phyloP scores from a whole-genome alignment of 257 asterid species.

The Eustoma russellianum region DNA sequence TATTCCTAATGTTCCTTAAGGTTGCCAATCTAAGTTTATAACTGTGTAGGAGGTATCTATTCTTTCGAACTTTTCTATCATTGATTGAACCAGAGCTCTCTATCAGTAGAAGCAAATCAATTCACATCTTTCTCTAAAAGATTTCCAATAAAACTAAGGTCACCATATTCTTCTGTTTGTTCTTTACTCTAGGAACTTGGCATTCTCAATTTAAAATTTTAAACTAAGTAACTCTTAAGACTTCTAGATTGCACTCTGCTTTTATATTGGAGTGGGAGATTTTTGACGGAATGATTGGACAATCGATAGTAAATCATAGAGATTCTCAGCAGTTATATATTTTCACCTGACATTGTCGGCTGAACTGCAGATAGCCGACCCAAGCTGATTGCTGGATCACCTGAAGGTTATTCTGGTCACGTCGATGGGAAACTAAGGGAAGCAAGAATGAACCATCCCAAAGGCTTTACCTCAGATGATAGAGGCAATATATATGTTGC shows the following conservation, averaged over 20 bases:
- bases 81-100: no score
- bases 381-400: constrained; percentile 77
- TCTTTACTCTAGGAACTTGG: no score
- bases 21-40: no score
- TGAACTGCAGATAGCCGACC: constrained; percentile 76
- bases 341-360: constrained; percentile 3
- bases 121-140: not conserved
- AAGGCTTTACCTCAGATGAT: constrained; percentile 75
- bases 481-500: constrained; percentile 81
- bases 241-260: not conserved
- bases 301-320: no score
- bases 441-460: constrained; percentile 86
- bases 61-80: no score
- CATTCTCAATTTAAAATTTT: no score
- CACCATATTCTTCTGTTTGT: not conserved
- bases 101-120: no score
- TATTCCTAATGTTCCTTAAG: no score
- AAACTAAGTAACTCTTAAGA: not conserved
- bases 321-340: no score
- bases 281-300: not conserved
- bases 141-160: not conserved
- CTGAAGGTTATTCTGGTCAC: constrained; percentile 86
- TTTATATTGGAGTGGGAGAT: not conserved
- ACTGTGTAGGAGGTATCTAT: no score
- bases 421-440: constrained; percentile 87